Percentiles rank a stretch among this genome's conserved stretches.
These are phyloP conservation scores for Begonia peltatifolia DNA, from an alignment of 306 rosid genomes.

Conservation along the genomic window DNA sequence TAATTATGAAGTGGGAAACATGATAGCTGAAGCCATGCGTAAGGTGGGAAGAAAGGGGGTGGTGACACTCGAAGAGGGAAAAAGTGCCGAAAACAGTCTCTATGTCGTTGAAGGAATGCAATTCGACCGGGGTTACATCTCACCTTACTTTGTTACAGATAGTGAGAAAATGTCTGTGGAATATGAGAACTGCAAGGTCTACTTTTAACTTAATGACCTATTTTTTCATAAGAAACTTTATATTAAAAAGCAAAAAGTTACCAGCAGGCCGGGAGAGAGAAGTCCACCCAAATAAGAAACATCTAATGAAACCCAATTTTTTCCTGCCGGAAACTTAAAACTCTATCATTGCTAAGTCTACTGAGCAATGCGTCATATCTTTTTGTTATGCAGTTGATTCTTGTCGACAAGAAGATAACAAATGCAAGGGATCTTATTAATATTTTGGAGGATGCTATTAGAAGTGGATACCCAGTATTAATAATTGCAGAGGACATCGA, in stretches of 20 bases:
- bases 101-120: conserved; percentile 92
- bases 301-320: too few species aligned
- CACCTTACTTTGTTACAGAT: conserved; percentile 76
- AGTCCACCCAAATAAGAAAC: too few species aligned
- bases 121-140: conserved; percentile 75
- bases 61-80: conserved; percentile 70
- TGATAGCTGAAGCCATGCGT: conserved; percentile 65
- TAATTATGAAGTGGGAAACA: conserved; percentile 54
- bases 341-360: too few species aligned
- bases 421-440: conserved; percentile 89
- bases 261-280: too few species aligned
- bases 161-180: conserved; percentile 57
- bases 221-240: too few species aligned
- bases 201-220: too few species aligned
- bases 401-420: conserved; percentile 87
- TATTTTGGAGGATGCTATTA: conserved; percentile 84
- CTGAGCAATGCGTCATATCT: too few species aligned
- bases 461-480: conserved; percentile 76
- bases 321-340: too few species aligned
- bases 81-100: conserved; percentile 39
- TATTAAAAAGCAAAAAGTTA: too few species aligned
- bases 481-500: conserved; percentile 90
- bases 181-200: conserved; percentile 76
- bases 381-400: conserved; percentile 51
- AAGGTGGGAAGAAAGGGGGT: conserved; percentile 75